Conservation (phyloP, 169 alveolate species). For the Plasmodium gonderi region DNA sequence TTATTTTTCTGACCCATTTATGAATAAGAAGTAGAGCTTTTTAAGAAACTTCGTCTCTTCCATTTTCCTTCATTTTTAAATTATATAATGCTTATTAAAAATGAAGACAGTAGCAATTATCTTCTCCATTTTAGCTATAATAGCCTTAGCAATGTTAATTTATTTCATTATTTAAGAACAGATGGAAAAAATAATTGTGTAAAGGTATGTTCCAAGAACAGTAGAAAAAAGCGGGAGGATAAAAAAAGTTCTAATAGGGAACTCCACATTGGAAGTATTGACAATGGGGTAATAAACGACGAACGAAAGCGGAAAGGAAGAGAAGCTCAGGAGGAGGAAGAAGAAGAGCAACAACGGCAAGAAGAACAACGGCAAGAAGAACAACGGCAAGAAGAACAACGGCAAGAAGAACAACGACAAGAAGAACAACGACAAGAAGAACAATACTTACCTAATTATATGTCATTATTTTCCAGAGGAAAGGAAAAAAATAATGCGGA, state of each 20-base stretch:
- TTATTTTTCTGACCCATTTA: not conserved
- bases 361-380: too few species aligned
- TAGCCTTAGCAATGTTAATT: constrained; percentile 6
- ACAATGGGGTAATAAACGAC: not conserved
- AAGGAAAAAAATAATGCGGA: not conserved
- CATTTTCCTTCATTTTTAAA: not conserved
- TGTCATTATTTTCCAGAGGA: not conserved
- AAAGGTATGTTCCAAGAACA: not conserved
- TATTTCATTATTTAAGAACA: constrained; percentile 29
- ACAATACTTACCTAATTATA: too few species aligned
- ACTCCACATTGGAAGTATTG: not conserved
- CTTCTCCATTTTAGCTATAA: constrained; percentile 27
- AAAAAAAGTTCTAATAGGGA: not conserved
- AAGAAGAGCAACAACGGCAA: too few species aligned
- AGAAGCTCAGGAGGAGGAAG: not conserved
- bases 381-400: too few species aligned
- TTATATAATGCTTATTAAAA: constrained; percentile 62
- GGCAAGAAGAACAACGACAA: too few species aligned
- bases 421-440: too few species aligned
- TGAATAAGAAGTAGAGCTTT: not conserved
- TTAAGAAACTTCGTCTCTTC: not conserved
- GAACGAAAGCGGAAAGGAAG: not conserved
- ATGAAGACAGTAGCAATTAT: constrained; percentile 47
- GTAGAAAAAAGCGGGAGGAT: not conserved
- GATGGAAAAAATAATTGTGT: not conserved